Evolutionary conservation across 2,329 filamentous ascomycete genomes (phyloP).

Genomic region (Albophoma yamanashiensis): DNA sequence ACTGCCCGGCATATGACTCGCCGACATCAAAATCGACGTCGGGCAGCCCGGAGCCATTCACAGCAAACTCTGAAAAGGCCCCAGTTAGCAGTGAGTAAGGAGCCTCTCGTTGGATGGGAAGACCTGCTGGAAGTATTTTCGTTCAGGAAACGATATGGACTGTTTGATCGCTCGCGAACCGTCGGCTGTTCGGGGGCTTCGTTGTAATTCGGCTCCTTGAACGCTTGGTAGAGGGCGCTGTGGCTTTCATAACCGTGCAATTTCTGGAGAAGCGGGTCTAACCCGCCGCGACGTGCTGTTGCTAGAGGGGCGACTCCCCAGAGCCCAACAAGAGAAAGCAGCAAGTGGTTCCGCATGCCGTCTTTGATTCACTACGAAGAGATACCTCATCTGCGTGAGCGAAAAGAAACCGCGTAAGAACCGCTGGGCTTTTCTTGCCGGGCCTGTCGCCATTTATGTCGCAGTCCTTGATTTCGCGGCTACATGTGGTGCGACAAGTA

Average conservation of each 20-base stretch:
- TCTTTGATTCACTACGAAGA: not conserved
- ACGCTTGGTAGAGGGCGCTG: not conserved
- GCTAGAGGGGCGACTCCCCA: not conserved
- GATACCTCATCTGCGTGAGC: not conserved
- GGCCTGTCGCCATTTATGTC: not conserved
- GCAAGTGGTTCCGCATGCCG: not conserved
- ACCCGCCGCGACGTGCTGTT: not conserved
- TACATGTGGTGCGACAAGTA: not conserved
- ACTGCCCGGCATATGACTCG: slow-evolving; percentile 47
- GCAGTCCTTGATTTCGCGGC: not conserved
- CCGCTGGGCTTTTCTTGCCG: not conserved
- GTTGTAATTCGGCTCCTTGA: not conserved
- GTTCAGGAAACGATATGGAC: not conserved
- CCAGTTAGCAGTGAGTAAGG: no score
- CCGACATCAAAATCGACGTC: slow-evolving; percentile 54
- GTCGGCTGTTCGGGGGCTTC: not conserved
- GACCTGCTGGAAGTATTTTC: not conserved
- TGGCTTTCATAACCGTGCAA: not conserved
- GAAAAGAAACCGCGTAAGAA: not conserved
- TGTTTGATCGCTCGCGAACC: not conserved
- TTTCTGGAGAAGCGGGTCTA: not conserved
- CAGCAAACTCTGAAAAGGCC: slow-evolving; percentile 35
- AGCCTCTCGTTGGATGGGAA: not conserved
- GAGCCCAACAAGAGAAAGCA: not conserved
- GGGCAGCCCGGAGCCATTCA: slow-evolving; percentile 51